These are phyloP conservation scores for Mallotus nudiflorus DNA, from an alignment of 345 rosid genomes.

Conservation along the genomic window DNA sequence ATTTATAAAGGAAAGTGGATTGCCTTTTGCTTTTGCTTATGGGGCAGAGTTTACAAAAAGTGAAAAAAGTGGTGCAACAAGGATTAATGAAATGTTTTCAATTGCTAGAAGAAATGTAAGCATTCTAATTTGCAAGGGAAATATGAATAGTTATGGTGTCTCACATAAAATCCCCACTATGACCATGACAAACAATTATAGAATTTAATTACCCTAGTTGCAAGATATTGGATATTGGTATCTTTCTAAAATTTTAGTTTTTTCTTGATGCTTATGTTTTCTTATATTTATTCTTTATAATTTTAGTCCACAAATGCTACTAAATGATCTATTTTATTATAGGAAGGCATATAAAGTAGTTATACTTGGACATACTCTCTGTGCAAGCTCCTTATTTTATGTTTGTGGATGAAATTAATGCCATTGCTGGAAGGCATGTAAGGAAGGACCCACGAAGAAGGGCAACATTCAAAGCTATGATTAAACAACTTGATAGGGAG, in stretches of 20 bases:
- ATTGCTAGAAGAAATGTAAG: slow-evolving; percentile 91
- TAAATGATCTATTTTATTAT: neutral
- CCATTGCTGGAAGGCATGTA: slow-evolving; percentile 94
- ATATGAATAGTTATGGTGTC: neutral
- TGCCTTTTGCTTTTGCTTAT: slow-evolving; percentile 93
- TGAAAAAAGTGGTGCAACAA: slow-evolving; percentile 87
- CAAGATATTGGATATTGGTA: neutral
- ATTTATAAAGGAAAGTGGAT: slow-evolving; percentile 89
- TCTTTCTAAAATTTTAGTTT: neutral
- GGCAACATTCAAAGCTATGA: slow-evolving; percentile 85
- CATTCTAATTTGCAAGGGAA: neutral
- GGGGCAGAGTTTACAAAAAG: slow-evolving; percentile 96
- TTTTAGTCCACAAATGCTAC: neutral
- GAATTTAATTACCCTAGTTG: neutral
- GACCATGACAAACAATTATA: neutral
- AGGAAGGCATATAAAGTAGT: neutral
- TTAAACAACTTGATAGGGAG: slow-evolving; percentile 95
- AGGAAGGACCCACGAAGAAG: slow-evolving; percentile 84
- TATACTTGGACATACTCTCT: neutral
- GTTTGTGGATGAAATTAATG: slow-evolving; percentile 97
- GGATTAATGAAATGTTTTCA: slow-evolving; percentile 91
- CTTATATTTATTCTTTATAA: neutral
- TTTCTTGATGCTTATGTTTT: neutral
- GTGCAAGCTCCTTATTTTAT: slow-evolving; percentile 91
- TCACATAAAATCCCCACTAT: neutral